phyloP scores from a whole-genome alignment of 1,284 basidiomycete species.

The Sporisorium iseilematis-ciliati region DNA sequence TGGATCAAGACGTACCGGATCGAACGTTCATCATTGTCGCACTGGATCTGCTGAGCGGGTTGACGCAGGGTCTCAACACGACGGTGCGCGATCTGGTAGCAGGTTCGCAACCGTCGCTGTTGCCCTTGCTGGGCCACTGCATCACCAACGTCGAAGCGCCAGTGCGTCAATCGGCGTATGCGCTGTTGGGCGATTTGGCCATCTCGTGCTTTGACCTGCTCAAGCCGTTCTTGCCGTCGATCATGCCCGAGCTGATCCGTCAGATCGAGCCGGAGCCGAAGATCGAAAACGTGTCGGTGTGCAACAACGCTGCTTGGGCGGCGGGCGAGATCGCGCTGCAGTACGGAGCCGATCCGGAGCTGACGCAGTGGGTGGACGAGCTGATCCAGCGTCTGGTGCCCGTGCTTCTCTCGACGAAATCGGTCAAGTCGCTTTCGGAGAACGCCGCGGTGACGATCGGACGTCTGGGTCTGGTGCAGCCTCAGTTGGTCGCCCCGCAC shows the following conservation, averaged over 20 bases:
- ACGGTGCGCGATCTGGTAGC: constrained; percentile 64
- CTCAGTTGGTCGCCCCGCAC: constrained; percentile 87
- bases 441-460: constrained; percentile 99
- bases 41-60: constrained; percentile 91
- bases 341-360: constrained; percentile 70
- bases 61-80: constrained; percentile 92
- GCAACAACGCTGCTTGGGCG: constrained; percentile 99
- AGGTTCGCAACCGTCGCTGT: constrained; percentile 56
- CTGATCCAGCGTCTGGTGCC: constrained; percentile 90
- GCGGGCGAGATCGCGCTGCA: constrained; percentile 89
- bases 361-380: constrained; percentile 71
- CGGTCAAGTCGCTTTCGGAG: constrained; percentile 92
- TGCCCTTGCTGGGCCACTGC: constrained; percentile 65
- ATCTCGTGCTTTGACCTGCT: constrained; percentile 92
- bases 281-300: constrained; percentile 92
- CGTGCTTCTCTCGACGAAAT: constrained; percentile 88
- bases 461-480: constrained; percentile 91
- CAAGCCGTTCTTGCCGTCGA: constrained; percentile 79
- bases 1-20: constrained; percentile 63
- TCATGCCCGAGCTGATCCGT: constrained; percentile 89
- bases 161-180: constrained; percentile 95
- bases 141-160: constrained; percentile 86
- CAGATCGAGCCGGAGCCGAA: constrained; percentile 92
- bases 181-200: constrained; percentile 95
- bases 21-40: constrained; percentile 83